Evolutionary conservation across 257 asterid species (phyloP).

Genomic region (Jacaranda copaia): DNA sequence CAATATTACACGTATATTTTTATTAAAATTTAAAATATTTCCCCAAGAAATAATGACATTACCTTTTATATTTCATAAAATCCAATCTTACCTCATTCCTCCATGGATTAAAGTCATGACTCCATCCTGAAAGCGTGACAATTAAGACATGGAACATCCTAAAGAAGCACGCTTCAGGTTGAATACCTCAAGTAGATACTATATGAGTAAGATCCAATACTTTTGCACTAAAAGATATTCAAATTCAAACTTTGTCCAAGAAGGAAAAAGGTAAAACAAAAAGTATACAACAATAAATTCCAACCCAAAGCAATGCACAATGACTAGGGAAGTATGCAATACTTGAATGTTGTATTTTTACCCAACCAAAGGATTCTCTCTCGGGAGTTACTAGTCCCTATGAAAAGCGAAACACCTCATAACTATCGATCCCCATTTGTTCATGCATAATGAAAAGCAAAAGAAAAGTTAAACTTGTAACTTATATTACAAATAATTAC

Average conservation of each 20-base stretch:
- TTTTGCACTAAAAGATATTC: conserved; percentile 9
- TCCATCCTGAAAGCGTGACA: no score
- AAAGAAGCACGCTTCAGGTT: conserved; percentile 2
- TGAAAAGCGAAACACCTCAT: background rate
- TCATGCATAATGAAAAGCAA: background rate
- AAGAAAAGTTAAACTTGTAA: background rate
- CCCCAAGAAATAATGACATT: no score
- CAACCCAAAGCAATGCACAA: background rate
- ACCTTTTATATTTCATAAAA: no score
- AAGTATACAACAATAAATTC: background rate
- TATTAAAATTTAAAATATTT: no score
- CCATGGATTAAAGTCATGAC: no score
- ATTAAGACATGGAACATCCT: background rate
- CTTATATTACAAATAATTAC: background rate
- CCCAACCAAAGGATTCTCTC: background rate
- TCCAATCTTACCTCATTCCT: no score
- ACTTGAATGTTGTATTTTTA: background rate
- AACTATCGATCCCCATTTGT: background rate
- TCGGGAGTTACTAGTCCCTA: background rate
- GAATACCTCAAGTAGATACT: conserved; percentile 13
- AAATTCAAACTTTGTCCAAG: conserved; percentile 12
- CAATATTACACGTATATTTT: no score
- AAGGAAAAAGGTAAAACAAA: background rate
- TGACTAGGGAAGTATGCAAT: background rate
- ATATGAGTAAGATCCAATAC: conserved; percentile 18